Conservation (phyloP, 2,329 filamentous ascomycete species). For the Botryotinia globosa region DNA sequence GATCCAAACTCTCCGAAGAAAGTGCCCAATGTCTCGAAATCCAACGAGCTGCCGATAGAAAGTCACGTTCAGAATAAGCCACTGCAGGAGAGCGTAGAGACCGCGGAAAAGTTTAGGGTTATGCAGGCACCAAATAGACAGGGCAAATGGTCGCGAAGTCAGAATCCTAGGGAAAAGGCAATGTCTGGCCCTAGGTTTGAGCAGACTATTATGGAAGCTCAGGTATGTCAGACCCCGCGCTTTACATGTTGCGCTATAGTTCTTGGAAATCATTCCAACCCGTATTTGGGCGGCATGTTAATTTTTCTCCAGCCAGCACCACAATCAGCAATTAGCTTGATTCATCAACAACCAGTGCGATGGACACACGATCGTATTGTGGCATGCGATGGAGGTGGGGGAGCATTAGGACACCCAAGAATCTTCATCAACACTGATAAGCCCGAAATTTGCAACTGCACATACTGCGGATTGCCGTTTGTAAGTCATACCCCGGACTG, state of each 20-base stretch:
- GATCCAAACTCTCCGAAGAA: conserved; percentile 46
- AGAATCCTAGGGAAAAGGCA: conserved; percentile 74
- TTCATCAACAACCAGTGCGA: conserved; percentile 90
- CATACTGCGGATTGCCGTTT: conserved; percentile 90
- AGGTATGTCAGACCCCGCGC: conserved; percentile 58
- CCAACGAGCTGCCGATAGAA: conserved; percentile 55
- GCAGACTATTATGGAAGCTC: conserved; percentile 88
- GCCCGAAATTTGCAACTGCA: conserved; percentile 85
- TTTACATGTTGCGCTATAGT: not conserved
- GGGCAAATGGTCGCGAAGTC: conserved; percentile 79
- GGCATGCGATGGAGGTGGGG: conserved; percentile 88
- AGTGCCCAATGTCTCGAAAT: conserved; percentile 56
- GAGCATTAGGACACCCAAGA: conserved; percentile 82
- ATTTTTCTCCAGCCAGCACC: conserved; percentile 70
- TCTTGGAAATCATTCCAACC: not conserved
- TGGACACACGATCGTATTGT: conserved; percentile 84
- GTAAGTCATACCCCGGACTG: conserved; percentile 47
- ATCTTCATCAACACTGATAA: conserved; percentile 99
- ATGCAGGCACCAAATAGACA: conserved; percentile 82
- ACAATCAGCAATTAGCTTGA: conserved; percentile 86
- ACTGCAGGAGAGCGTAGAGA: conserved; percentile 53
- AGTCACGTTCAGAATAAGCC: conserved; percentile 49
- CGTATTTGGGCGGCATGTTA: conserved; percentile 31
- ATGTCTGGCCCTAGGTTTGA: conserved; percentile 96
- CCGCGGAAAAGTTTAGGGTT: conserved; percentile 36